Percentiles rank a stretch among this genome's conserved stretches.
These are phyloP conservation scores for Symbiodinium pilosum DNA, from an alignment of 73 alveolate species.

Conservation along the genomic window DNA sequence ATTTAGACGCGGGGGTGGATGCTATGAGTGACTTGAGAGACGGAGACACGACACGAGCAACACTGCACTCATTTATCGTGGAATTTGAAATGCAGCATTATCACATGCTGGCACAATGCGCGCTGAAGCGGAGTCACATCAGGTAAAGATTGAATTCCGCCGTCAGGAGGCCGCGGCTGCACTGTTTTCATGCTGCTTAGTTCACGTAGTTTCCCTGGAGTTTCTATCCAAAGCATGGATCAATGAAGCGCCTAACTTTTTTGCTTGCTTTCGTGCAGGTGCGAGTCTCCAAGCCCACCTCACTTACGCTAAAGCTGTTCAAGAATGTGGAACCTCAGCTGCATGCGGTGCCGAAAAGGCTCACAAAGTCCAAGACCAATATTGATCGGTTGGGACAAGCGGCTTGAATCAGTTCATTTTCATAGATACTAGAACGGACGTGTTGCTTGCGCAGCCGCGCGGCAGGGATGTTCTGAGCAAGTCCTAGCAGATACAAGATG, in stretches of 20 bases:
- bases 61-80: background rate
- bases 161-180: conserved; percentile 2
- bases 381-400: too few species aligned
- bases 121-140: too few species aligned
- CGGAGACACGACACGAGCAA: background rate
- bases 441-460: background rate
- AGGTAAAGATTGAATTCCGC: conserved; percentile 72
- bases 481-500: too few species aligned
- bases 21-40: background rate
- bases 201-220: background rate
- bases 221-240: background rate
- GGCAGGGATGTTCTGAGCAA: background rate
- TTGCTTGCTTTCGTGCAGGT: background rate
- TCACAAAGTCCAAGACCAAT: too few species aligned
- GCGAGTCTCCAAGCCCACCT: background rate
- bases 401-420: too few species aligned
- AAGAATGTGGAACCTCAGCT: conserved; percentile 5
- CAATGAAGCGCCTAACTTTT: background rate
- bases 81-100: too few species aligned
- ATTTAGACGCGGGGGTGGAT: too few species aligned
- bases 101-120: too few species aligned
- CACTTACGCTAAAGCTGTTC: conserved; percentile 38
- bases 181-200: background rate
- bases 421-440: background rate
- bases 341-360: too few species aligned